A percentile compares a stretch with the other conserved stretches of the same genome.
phyloP scores from a whole-genome alignment of 164 flowering plant species.

The Umbellularia californica region DNA sequence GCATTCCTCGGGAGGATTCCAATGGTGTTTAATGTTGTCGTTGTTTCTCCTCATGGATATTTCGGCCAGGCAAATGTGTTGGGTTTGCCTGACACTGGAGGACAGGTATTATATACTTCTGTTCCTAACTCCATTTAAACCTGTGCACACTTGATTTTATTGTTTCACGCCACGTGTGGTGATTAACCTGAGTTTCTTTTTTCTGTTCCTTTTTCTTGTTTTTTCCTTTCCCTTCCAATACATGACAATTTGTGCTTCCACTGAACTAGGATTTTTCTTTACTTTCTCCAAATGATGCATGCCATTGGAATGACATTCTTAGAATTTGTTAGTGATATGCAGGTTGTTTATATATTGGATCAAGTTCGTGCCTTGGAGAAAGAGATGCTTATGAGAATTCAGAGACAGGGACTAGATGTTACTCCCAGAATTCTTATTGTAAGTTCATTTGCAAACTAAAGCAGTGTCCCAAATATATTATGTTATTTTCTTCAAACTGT shows the following conservation, averaged over 20 bases:
- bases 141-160: not conserved
- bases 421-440: slow-evolving; percentile 88
- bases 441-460: slow-evolving; percentile 16
- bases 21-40: slow-evolving; percentile 94
- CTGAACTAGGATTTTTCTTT: not conserved
- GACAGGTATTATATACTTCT: slow-evolving; percentile 53
- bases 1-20: slow-evolving; percentile 87
- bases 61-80: slow-evolving; percentile 97
- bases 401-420: slow-evolving; percentile 73
- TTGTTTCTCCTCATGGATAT: slow-evolving; percentile 92
- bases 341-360: slow-evolving; percentile 93
- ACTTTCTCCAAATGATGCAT: not conserved
- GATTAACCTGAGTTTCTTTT: too few relatives aligned
- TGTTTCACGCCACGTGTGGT: not conserved
- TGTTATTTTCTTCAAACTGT: not conserved
- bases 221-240: not conserved
- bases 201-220: not conserved
- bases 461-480: not conserved
- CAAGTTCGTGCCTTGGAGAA: slow-evolving; percentile 95
- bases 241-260: not conserved
- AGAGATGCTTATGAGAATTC: slow-evolving; percentile 76
- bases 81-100: slow-evolving; percentile 98
- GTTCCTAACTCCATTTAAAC: not conserved
- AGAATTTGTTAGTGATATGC: slow-evolving; percentile 12
- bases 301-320: not conserved